Evolutionary conservation across 495 filamentous ascomycete species (phyloP), one percentile per base, ranked within the genome.

Genomic region (Aspergillus diversus): DNA sequence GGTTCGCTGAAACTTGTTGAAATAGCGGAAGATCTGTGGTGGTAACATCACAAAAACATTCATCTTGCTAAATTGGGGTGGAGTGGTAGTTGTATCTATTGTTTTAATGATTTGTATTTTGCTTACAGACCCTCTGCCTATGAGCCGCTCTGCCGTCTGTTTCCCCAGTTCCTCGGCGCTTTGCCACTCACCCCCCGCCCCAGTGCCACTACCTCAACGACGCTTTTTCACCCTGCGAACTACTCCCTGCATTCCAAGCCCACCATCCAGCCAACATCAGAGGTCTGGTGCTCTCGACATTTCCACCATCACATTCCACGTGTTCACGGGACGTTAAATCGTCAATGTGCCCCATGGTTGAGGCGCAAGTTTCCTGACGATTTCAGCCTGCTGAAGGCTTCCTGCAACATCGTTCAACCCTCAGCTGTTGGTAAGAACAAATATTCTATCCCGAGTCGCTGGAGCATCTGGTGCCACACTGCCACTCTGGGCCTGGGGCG

Each of bases 401-500:
- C 33, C 42, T 51, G 50, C 62, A 59, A 52, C 61, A 12, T 63
- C 50, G 37, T 50, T 62, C 52, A 43, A 57, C 51, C 51, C 46
- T 47, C 50, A 55, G 37, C 59, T 32, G 37, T 55, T 61, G 51
- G 51, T 17, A 39, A 33, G 31, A 55, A 48, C 43, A 6, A 16
- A 39, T 34, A 42, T 57, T 52, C 43, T 47, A 51, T 60, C 48
- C 60, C 57, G 35, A 51, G 27, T 57, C n/a, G 42, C 48, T 32
- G 51, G 59, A 47, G 50, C 62, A 46, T 51, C 39, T 49, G 66
- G 62, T 54, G 60, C 63, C 63, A 61, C 63, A 63, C 66, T 68
- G 58, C 66, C 63, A 52, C 39, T 57, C 59, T 71, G 57, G 64
- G 73, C 65, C 60, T 66, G 66, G 67, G 68, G 63, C 65, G 55